Evolutionary conservation across 495 filamentous ascomycete species (phyloP).

Genomic region (Penicillium steckii): DNA sequence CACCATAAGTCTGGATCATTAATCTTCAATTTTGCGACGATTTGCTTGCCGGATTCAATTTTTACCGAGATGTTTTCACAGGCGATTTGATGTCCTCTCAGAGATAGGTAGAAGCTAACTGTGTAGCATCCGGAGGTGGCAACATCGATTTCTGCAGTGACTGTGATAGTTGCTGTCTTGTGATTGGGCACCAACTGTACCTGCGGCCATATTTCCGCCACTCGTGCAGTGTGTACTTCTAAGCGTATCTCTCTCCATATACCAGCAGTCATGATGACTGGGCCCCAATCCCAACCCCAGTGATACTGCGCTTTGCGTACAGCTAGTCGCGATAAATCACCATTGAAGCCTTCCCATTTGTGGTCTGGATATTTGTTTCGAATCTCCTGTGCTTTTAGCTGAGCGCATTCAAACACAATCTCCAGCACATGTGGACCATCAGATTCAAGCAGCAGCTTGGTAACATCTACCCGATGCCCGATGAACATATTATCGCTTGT

Average conservation of each 20-base stretch:
- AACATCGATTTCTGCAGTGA: conserved; percentile 59
- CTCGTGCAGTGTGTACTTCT: conserved; percentile 66
- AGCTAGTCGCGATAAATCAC: conserved; percentile 67
- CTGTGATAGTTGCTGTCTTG: conserved; percentile 54
- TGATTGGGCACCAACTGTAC: conserved; percentile 42
- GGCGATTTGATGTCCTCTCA: conserved; percentile 53
- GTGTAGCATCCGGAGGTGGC: conserved; percentile 32
- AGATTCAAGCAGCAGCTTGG: conserved; percentile 39
- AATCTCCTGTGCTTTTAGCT: conserved; percentile 46
- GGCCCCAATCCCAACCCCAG: conserved; percentile 96
- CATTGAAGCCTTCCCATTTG: conserved; percentile 68
- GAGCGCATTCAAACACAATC: conserved; percentile 54
- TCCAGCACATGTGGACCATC: conserved; percentile 48
- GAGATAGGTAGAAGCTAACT: conserved; percentile 57
- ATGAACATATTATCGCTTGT: conserved; percentile 81
- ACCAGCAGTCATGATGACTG: conserved; percentile 73
- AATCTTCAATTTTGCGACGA: conserved; percentile 55
- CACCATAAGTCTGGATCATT: conserved; percentile 73
- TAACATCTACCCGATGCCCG: conserved; percentile 69
- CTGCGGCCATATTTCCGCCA: conserved; percentile 62
- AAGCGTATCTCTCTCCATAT: conserved; percentile 77
- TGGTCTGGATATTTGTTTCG: conserved; percentile 45
- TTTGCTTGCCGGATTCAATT: conserved; percentile 36
- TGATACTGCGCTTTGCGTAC: conserved; percentile 86
- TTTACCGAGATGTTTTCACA: conserved; percentile 47